Evolutionary conservation across 140 eudicot genomes (phyloP), one percentile per base, ranked within the genome.

Genomic region (Senecio squalidus): DNA sequence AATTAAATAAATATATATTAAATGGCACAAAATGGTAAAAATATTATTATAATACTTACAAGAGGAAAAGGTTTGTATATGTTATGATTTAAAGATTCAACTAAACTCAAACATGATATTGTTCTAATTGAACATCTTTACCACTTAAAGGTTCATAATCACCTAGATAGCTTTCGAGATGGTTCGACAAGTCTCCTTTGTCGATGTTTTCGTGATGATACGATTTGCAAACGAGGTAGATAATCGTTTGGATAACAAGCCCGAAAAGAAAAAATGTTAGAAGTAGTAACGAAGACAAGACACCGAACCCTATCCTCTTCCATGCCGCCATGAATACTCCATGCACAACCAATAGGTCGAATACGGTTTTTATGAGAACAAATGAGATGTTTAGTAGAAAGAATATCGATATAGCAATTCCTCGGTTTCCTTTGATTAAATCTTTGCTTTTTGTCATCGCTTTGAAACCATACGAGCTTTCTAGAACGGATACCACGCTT

Each of bases 201-300:
- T 86, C 95, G 53, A 86, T 83, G 60, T 72, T 86, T 55, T 86
- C 88, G 5, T 80, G 81, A 31, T 86, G 95, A 49, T 74, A 77
- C 3, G 92, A 79, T 40, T 86, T 86, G 78, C 95, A 86, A 0
- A 86, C 85, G 17, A 82, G 77, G 62, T 86, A 86, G 23, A 86
- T 36, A 9, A 83, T 70, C 3, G 88, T 86, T 11, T 86, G 88
- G 38, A 76, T 69, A 5, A 86, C 88, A 15, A 86, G 71, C 14
- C 83, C 81, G 16, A 75, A 80, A 9, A 86, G 29, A 20, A 79
- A 64, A 21, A 74, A 43, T 58, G 50, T 38, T 46, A 74, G 63
- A 31, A 82, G 70, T 23, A 83, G 29, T 38, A 80, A 10, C 23
- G 54, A 59, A 6, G 80, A 65, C 50, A 86, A 38, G 0, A 66